These are phyloP conservation scores for Saccharomycopsis olivae DNA, from an alignment of 805 yeast species.

Conservation along the genomic window DNA sequence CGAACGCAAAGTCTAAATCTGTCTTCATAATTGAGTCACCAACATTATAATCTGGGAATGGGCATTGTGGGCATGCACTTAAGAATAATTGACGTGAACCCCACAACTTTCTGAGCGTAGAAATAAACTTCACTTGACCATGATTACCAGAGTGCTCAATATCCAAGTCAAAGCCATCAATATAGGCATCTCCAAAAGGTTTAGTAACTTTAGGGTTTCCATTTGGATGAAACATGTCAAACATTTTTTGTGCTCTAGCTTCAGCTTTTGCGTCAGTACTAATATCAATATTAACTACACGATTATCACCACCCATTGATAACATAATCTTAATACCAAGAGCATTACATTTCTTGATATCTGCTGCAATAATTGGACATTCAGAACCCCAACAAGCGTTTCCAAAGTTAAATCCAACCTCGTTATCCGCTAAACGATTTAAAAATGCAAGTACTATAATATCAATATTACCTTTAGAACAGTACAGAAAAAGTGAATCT, in stretches of 20 bases:
- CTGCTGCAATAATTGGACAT: conserved; percentile 43
- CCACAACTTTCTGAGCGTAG: conserved; percentile 23
- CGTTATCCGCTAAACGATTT: conserved; percentile 33
- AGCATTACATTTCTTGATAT: conserved; percentile 64
- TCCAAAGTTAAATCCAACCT: conserved; percentile 34
- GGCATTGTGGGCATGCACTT: conserved; percentile 63
- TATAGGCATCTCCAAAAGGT: conserved; percentile 13
- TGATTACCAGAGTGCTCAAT: conserved; percentile 26
- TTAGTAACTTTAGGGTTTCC: conserved; percentile 29
- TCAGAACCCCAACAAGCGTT: conserved; percentile 24
- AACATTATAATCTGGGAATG: conserved; percentile 42
- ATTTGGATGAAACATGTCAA: conserved; percentile 40
- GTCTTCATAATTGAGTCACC: conserved; percentile 37
- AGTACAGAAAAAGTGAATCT: conserved; percentile 35
- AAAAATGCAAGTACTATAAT: conserved; percentile 19
- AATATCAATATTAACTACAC: conserved; percentile 61
- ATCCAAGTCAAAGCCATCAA: conserved; percentile 18
- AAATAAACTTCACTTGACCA: conserved; percentile 44
- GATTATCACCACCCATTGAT: conserved; percentile 51
- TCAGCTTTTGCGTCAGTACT: conserved; percentile 71
- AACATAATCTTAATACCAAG: conserved; percentile 67
- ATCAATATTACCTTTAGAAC: conserved; percentile 44
- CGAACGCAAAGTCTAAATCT: conserved; percentile 45
- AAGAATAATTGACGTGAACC: conserved; percentile 41
- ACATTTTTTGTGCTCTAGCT: conserved; percentile 45